These are phyloP conservation scores for Cymbopogon flexuosus DNA, from an alignment of 202 grass and related monocot genomes.

Conservation along the genomic window DNA sequence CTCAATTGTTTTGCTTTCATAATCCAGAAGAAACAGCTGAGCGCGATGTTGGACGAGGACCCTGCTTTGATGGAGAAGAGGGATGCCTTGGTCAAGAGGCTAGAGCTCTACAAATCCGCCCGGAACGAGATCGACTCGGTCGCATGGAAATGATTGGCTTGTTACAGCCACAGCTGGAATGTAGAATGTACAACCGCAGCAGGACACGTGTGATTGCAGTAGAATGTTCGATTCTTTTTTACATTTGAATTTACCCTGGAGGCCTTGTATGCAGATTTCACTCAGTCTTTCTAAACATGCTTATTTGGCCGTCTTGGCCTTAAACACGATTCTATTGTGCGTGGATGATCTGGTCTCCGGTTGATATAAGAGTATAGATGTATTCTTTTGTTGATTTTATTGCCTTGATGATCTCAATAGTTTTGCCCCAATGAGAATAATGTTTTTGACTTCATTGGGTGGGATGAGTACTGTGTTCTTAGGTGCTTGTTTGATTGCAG, in stretches of 20 bases:
- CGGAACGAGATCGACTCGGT: slow-evolving; percentile 92
- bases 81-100: slow-evolving; percentile 75
- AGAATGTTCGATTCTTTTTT: slow-evolving; percentile 19
- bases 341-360: slow-evolving; percentile 7
- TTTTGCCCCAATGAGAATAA: background rate
- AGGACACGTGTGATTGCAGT: slow-evolving; percentile 14
- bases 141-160: slow-evolving; percentile 73
- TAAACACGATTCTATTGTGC: slow-evolving; percentile 6
- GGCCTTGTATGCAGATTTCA: background rate
- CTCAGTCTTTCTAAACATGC: background rate
- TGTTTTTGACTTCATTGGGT: background rate
- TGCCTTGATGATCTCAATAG: background rate
- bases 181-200: slow-evolving; percentile 26
- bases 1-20: background rate
- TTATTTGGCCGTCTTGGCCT: slow-evolving; percentile 38
- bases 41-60: slow-evolving; percentile 93
- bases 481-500: background rate
- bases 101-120: slow-evolving; percentile 93
- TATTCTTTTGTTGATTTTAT: slow-evolving; percentile 31
- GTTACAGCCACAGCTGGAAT: background rate
- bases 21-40: slow-evolving; percentile 94
- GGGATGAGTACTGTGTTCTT: background rate
- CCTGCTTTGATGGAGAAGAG: slow-evolving; percentile 98
- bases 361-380: slow-evolving; percentile 21
- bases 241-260: slow-evolving; percentile 6